Evolutionary conservation across 495 filamentous ascomycete species (phyloP), one percentile per base, ranked within the genome.

Genomic region (Peziza echinospora): DNA sequence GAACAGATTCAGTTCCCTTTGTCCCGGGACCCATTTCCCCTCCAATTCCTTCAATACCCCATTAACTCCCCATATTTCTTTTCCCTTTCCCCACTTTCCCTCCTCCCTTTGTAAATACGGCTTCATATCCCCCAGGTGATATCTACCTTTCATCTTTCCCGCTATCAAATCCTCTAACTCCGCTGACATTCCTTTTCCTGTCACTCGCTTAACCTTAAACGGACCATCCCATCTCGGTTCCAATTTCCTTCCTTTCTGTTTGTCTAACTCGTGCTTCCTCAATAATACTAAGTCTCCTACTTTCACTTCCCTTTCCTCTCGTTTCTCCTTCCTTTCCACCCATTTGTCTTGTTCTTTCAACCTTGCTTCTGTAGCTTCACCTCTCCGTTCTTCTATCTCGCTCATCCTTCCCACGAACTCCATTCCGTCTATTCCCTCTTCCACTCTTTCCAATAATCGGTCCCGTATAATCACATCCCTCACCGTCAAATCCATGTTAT

Each of bases 181-280:
- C n/a, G n/a, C 26, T n/a, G 26, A 34, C 8, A n/a, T n/a, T n/a
- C 26, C 26, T n/a, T 8, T 8, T 7, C 7, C 7, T 34, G 8
- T n/a, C 26, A 34, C 40, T 42, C 19, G 8, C 7, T 10, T 21
- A 7, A 42, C 40, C 19, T 19, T 3, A 19, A 48, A 51, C 16
- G 46, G 44, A 3, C 45, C 49, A 44, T 51, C 46, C 45, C 41
- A 51, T 8, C 26, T 11, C 2, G 24, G 21, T 19, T 51, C 41
- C 6, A 48, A 45, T 21, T 48, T 51, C 2, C 41, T 8, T 1
- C 49, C 49, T 4, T 41, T 26, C 2, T 48, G 28, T 16, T 48
- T 34, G 22, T 51, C 46, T 0, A 48, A 3, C 9, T 24, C 39
- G 26, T 43, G 45, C 41, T 40, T 11, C 5, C 26, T 21, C 5